Conservation (phyloP, 139 green algal genomes). For the Haematococcus lacustris region DNA sequence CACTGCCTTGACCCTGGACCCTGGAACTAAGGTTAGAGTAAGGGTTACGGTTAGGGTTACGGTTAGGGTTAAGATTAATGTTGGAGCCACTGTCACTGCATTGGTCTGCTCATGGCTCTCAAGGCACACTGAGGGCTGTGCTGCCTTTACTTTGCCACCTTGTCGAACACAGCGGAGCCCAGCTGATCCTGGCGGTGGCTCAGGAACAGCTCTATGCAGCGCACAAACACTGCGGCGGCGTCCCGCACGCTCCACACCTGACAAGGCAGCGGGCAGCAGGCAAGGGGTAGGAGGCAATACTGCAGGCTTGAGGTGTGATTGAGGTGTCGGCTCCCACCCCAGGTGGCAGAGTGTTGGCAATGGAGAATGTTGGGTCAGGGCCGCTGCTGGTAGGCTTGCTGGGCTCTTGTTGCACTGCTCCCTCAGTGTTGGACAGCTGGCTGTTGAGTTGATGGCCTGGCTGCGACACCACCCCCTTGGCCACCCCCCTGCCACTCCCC, state of each 20-base stretch:
- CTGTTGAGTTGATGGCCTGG: not conserved
- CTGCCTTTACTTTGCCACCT: not conserved
- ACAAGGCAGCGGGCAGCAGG: too few species aligned
- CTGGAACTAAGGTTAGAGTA: too few species aligned
- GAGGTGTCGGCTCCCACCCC: not conserved
- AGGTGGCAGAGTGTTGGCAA: not conserved
- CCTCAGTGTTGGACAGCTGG: not conserved
- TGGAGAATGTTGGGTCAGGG: not conserved
- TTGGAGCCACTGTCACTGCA: too few species aligned
- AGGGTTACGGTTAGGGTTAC: too few species aligned
- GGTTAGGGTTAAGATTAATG: too few species aligned
- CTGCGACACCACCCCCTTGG: too few species aligned
- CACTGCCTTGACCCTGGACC: too few species aligned
- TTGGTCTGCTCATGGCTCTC: too few species aligned
- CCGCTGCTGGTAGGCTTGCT: not conserved
- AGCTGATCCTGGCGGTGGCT: conserved; percentile 28
- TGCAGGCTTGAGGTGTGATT: not conserved
- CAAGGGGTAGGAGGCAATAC: too few species aligned
- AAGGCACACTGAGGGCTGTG: too few species aligned
- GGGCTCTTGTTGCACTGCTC: not conserved
- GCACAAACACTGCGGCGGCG: conserved; percentile 67
- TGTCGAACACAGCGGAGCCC: conserved; percentile 20
- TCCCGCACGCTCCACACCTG: conserved; percentile 47
- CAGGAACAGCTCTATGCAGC: conserved; percentile 46
- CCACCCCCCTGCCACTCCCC: too few species aligned